Base-by-base conservation (phyloP, 2,329 filamentous ascomycete species). In the Metarhizium humberi region DNA sequence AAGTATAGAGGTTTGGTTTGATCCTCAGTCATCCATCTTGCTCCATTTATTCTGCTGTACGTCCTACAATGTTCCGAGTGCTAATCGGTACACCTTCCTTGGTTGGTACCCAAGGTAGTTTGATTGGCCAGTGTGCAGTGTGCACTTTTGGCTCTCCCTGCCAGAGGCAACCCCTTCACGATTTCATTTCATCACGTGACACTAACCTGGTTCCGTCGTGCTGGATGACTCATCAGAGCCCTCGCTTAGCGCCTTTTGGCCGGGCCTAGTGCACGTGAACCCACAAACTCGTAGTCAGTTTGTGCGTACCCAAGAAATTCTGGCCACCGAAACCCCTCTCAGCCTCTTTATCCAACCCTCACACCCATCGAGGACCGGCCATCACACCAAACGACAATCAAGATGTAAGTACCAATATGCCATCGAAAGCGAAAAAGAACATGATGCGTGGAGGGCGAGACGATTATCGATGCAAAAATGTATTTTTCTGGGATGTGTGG, bases 361-460 rank as follows among this genome's bases (percentile, higher is more conserved):
- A 63, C 66, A 67, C 63, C 65, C 63, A 70, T 66, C 67, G 69
- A 73, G 68, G 70, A 71, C 64, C 69, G 66, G 65, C 72, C 72
- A 72, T 73, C 67, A 69, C 67, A 62, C 66, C 63, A 67, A 70
- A 66, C 66, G 67, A 70, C 63, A 73, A 67, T 71, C 69, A 74
- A 74, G 72, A 74, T 74, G 72, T 74, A 68, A 74, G 72, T 73
- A 59, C 47, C 40, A 36, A 42, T 6, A 45, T 25, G n/a, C 34
- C 30, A 30, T 4, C 25, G 14, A 49, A 30, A 52, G 34, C 29
- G 54, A 54, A 34, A 25, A 40, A 48, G 45, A 48, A 45, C n/a
- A 38, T 49, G 52, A 49, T 50, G 38, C 14, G 52, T 11, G 36
- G 14, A 34, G 40, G 30, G 38, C 54, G 51, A 52, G 34, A 48